These are phyloP conservation scores for Wallacemonas rigidus DNA, from an alignment of 208 protist genomes.

Conservation along the genomic window DNA sequence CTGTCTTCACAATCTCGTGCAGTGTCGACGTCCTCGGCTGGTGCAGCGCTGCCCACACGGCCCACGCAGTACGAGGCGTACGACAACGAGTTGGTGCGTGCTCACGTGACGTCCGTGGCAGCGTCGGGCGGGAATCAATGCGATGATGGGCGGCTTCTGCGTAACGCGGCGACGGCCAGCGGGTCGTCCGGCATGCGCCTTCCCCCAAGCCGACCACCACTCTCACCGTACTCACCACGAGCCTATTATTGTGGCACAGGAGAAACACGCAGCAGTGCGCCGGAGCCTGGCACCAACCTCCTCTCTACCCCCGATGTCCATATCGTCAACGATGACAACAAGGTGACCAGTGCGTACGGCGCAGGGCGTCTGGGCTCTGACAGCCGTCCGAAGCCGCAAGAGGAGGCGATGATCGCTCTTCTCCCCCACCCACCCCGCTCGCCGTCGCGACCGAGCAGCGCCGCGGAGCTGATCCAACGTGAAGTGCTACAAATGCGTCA, in stretches of 20 bases:
- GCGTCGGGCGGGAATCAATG: neutral
- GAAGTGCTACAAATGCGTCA: slow-evolving; percentile 14
- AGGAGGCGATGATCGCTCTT: neutral
- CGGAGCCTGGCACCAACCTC: too few species aligned
- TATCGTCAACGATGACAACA: too few species aligned
- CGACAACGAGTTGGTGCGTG: too few species aligned
- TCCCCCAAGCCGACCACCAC: slow-evolving; percentile 4
- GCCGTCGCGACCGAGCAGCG: slow-evolving; percentile 7
- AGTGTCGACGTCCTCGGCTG: neutral
- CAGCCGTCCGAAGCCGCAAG: neutral
- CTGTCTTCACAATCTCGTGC: slow-evolving; percentile 1
- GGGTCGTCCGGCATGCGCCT: neutral
- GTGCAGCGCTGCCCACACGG: too few species aligned
- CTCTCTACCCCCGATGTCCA: too few species aligned
- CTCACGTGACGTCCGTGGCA: too few species aligned
- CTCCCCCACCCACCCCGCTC: slow-evolving; percentile 3
- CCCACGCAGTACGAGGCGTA: too few species aligned
- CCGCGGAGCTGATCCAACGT: slow-evolving; percentile 10
- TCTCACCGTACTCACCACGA: slow-evolving; percentile 6
- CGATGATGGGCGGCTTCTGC: neutral
- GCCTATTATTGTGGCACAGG: slow-evolving; percentile 2
- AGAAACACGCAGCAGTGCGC: too few species aligned
- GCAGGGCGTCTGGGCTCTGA: neutral
- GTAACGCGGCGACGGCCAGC: neutral
- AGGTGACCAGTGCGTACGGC: neutral